phyloP scores from a whole-genome alignment of 2,329 filamentous ascomycete genomes.

The Claviceps fusiformis region DNA sequence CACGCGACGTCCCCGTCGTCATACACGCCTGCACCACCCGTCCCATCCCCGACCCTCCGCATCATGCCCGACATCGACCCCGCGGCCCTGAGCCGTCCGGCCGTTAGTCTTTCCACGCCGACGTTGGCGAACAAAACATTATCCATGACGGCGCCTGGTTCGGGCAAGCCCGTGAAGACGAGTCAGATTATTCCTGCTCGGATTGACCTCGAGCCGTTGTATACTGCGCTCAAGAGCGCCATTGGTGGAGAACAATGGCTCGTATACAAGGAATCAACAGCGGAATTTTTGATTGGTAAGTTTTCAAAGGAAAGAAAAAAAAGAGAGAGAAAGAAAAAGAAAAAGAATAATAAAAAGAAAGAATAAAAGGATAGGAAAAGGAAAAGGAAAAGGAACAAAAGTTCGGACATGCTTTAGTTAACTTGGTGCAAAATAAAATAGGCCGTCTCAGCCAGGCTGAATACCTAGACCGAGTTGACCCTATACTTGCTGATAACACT shows the following conservation, averaged over 20 bases:
- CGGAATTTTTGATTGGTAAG: slow-evolving; percentile 49
- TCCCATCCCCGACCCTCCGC: slow-evolving; percentile 14
- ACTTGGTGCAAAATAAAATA: slow-evolving; percentile 19
- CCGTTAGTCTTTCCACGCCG: slow-evolving; percentile 44
- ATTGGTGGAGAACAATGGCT: slow-evolving; percentile 50
- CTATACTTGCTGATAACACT: slow-evolving; percentile 41
- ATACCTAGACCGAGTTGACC: slow-evolving; percentile 44
- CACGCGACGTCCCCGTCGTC: slow-evolving; percentile 27
- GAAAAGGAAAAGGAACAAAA: neutral
- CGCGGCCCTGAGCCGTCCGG: slow-evolving; percentile 50
- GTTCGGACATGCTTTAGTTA: slow-evolving; percentile 11
- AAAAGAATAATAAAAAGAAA: no score
- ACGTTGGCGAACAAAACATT: slow-evolving; percentile 44
- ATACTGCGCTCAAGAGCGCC: slow-evolving; percentile 45
- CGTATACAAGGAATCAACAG: slow-evolving; percentile 48
- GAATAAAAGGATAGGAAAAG: no score
- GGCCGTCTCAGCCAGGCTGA: slow-evolving; percentile 51
- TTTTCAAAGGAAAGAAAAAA: neutral
- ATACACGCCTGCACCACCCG: slow-evolving; percentile 1
- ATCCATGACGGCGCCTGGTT: slow-evolving; percentile 34
- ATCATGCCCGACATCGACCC: slow-evolving; percentile 58
- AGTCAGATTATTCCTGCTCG: slow-evolving; percentile 50
- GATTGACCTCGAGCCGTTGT: slow-evolving; percentile 54
- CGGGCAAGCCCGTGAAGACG: slow-evolving; percentile 41
- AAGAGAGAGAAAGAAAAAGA: no score